Conservation (phyloP, 495 filamentous ascomycete species). For the Clavariopsis aquatica region DNA sequence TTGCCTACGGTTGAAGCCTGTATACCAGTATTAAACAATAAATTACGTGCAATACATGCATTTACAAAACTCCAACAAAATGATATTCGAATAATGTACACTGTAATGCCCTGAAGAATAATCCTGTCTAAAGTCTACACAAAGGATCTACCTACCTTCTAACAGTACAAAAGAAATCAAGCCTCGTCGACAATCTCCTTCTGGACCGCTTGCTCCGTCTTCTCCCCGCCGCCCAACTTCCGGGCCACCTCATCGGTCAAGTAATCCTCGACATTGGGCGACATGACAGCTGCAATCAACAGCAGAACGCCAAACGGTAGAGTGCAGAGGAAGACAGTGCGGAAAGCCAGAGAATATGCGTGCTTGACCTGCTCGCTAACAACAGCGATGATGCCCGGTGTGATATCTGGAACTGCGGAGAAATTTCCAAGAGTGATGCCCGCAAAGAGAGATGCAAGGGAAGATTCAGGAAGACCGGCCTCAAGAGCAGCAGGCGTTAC, state of each 20-base stretch:
- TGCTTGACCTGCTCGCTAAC: conserved; percentile 25
- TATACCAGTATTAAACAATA: no score
- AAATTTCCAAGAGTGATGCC: conserved; percentile 18
- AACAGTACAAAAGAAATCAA: background rate
- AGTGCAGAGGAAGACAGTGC: conserved; percentile 31
- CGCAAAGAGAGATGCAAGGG: conserved; percentile 15
- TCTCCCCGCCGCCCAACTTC: conserved; percentile 19
- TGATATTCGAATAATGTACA: no score
- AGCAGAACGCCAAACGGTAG: conserved; percentile 33
- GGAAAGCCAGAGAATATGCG: conserved; percentile 20
- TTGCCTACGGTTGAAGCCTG: no score
- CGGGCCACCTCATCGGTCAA: conserved; percentile 32
- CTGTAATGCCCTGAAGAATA: no score
- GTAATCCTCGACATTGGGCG: conserved; percentile 33
- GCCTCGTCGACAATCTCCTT: conserved; percentile 20
- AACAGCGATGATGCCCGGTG: conserved; percentile 3
- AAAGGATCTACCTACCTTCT: no score
- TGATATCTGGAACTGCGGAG: conserved; percentile 26
- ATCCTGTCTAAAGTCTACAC: no score
- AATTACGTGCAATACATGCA: no score
- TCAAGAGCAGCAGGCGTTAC: conserved; percentile 18
- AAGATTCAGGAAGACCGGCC: conserved; percentile 23
- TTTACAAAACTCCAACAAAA: no score
- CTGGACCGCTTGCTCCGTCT: conserved; percentile 9
- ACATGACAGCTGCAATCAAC: conserved; percentile 22